Evolutionary conservation across 768 basidiomycete species (phyloP).

Genomic region (Clavaria fumosa): DNA sequence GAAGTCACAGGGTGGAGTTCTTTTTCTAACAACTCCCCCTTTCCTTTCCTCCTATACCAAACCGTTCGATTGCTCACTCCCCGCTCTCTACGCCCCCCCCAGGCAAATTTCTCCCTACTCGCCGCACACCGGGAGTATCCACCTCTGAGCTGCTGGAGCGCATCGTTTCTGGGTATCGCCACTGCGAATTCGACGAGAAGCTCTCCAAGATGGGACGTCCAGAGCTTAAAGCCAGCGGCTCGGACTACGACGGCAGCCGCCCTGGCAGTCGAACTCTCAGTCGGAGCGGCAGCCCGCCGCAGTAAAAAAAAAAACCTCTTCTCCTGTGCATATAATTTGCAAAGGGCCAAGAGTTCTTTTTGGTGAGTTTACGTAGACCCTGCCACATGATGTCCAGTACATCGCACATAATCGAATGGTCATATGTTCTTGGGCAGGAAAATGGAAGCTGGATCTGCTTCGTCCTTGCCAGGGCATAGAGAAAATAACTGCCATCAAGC

Average conservation of each 20-base stretch:
- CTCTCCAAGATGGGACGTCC: conserved; percentile 74
- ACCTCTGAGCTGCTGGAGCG: conserved; percentile 88
- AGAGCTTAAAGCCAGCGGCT: conserved; percentile 53
- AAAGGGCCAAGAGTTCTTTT: too few species aligned
- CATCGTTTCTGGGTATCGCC: conserved; percentile 77
- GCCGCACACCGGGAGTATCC: conserved; percentile 87
- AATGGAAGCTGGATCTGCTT: too few species aligned
- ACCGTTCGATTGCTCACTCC: conserved; percentile 1
- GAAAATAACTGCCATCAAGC: too few species aligned
- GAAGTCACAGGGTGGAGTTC: conserved; percentile 74
- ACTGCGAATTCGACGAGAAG: conserved; percentile 78
- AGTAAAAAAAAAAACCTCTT: too few species aligned
- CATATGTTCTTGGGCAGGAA: too few species aligned
- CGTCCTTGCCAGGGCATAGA: too few species aligned
- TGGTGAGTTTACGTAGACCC: too few species aligned
- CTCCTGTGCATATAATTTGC: too few species aligned
- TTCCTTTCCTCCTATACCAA: conserved; percentile 1
- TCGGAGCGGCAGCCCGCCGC: conserved; percentile 18
- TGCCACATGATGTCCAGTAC: too few species aligned
- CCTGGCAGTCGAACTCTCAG: conserved; percentile 21
- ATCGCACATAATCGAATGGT: too few species aligned
- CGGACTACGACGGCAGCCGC: conserved; percentile 31
- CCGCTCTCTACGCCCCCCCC: background rate
- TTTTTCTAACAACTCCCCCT: too few species aligned
- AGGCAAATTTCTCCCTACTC: conserved; percentile 94